Base-by-base conservation (phyloP, 805 yeast genomes). In the Zygotorulaspora chibaensis region DNA sequence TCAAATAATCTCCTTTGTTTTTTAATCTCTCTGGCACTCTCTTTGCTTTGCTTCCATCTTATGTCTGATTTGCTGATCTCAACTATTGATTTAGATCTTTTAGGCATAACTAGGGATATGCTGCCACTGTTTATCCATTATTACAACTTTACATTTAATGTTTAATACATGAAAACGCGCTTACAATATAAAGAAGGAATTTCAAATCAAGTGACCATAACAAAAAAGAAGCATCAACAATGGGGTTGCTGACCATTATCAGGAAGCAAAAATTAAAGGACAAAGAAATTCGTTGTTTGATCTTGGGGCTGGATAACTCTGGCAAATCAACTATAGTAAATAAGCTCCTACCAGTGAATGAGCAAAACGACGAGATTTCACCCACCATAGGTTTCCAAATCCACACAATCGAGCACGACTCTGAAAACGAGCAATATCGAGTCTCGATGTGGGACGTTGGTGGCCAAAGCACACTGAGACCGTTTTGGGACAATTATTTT, bases 381-480 rank as follows among this genome's bases (percentile, higher is more conserved):
- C 97, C 98, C 0, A 90, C 98, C 0, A 76, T 90, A 74, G 98
- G 98, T 12, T 91, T 90, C 65, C 83, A 80, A 55, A 91, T 90
- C 51, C 75, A 78, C 40, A 79, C 90, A 1, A 73, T 72, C 15
- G 46, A 42, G 16, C 16, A 38, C 25, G 28, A 41, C 11, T 41
- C 40, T 35, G 25, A 13, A 26, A 23, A 40, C 9, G 31, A 17
- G 8, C 28, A 28, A 6, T 41, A 50, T 35, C 52, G 50, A 31
- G 59, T 84, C 42, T 82, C 82, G 52, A 61, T 84, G 26, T 84
- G 95, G 98, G 96, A 87, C 59, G 81, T 90, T 10, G 98, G 98
- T 4, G 98, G 98, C 1, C 98, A 90, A 63, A 68, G 75, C 37
- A 76, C 91, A 1, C 70, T 90, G 35, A 69, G 98, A 38, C 81